Evolutionary conservation across 2,329 filamentous ascomycete species (phyloP).

Genomic region (Pseudogymnoascus sp.): DNA sequence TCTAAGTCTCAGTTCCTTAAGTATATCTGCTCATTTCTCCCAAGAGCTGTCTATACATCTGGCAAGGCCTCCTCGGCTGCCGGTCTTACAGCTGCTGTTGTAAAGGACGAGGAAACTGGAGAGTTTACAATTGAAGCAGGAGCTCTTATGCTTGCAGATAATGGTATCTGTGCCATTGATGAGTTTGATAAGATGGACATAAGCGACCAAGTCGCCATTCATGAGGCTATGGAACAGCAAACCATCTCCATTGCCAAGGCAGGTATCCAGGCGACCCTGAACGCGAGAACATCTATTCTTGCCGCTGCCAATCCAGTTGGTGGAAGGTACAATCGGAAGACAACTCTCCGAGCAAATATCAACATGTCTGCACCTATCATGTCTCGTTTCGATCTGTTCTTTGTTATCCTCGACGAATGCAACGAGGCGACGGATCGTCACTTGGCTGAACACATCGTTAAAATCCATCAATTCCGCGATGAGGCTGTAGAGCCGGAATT

Average conservation of each 20-base stretch:
- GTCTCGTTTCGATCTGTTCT: conserved; percentile 98
- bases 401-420: conserved; percentile 93
- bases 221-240: conserved; percentile 99
- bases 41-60: conserved; percentile 92
- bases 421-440: conserved; percentile 87
- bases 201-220: conserved; percentile 91
- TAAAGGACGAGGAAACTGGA: conserved; percentile 97
- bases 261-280: conserved; percentile 94
- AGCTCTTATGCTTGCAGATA: conserved; percentile 93
- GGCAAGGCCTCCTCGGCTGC: conserved; percentile 96
- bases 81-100: conserved; percentile 90
- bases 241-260: conserved; percentile 98
- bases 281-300: conserved; percentile 89
- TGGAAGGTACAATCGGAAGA: conserved; percentile 94
- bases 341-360: conserved; percentile 85
- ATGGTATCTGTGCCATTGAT: conserved; percentile 95
- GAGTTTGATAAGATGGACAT: conserved; percentile 99
- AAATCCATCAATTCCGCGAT: conserved; percentile 85
- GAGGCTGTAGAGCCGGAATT: conserved; percentile 88
- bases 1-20: conserved; percentile 98
- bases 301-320: conserved; percentile 94
- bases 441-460: conserved; percentile 88
- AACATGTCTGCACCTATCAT: conserved; percentile 99
- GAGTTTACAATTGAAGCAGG: conserved; percentile 98
- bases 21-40: conserved; percentile 95